Base-by-base conservation (phyloP, 2,329 filamentous ascomycete genomes). In the Pezicula carpinea region DNA sequence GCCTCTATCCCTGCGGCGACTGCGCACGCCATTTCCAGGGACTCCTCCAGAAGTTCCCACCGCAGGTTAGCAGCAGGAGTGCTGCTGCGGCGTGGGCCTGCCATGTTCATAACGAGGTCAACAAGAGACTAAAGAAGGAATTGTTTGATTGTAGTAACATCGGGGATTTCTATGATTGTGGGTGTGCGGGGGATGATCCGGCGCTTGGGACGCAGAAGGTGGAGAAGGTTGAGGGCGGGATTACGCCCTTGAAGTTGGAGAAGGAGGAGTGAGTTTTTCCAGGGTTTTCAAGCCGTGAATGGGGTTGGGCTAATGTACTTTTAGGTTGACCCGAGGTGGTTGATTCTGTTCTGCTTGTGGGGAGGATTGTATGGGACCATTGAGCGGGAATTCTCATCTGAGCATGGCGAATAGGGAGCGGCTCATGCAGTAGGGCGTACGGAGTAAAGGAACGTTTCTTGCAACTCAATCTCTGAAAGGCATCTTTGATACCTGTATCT, bases 121-220 rank as follows among this genome's bases (percentile, higher is more conserved):
- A 87, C 60, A 73, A 77, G 66, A 69, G 80, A 46, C 66, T 86
- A 26, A 67, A 77, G 58, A 85, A 86, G 66, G 68, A 72, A 4
- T 50, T 73, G 11, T 87, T 85, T 56, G 80, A 86, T 64, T 87
- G 83, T 58, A 77, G 71, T 48, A 78, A 81, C 23, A 82, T 87
- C 59, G 82, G 82, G 14, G 82, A 86, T 58, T 83, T 83, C 61
- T 87, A 86, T 65, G 82, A 87, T 61, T 87, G 83, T 59, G 83
- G 83, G 0, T 87, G 83, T 58, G 82, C 80, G 13, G 82, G 85
- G n/a, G 80, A 82, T 50, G 73, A 74, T 15, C 69, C 74, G 53
- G 70, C 66, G 58, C 49, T 59, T 60, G 48, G 53, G 58, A 40
- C 60, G 56, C 2, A 53, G 51, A 43, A 64, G 55, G 53, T 40